These are phyloP conservation scores for Chlorophyllum brunneum DNA, from an alignment of 768 basidiomycete genomes.

Conservation along the genomic window DNA sequence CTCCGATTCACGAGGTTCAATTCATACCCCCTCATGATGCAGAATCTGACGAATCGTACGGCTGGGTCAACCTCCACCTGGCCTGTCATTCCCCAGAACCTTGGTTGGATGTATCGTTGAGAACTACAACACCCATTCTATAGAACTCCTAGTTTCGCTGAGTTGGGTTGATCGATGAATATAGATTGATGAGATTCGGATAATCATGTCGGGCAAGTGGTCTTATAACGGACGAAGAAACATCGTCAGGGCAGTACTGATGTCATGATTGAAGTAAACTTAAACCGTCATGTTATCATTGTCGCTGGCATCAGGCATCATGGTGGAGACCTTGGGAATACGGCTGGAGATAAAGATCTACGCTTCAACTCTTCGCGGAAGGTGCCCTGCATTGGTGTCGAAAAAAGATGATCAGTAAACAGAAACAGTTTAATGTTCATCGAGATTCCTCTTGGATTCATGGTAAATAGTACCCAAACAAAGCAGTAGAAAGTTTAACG, in stretches of 20 bases:
- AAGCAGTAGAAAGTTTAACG: too few species aligned
- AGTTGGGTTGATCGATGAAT: background rate
- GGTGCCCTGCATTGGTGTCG: too few species aligned
- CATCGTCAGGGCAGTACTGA: background rate
- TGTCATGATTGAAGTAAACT: background rate
- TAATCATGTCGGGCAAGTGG: too few species aligned
- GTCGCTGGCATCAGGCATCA: background rate
- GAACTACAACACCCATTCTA: background rate
- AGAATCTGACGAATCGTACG: too few species aligned
- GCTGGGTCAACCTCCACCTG: too few species aligned
- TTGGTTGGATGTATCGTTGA: background rate
- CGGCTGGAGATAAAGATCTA: background rate
- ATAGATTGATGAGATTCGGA: background rate
- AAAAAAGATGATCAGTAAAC: too few species aligned
- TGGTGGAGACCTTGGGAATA: conserved; percentile 5
- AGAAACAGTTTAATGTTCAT: background rate
- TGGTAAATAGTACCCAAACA: too few species aligned
- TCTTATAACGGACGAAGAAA: conserved; percentile 4
- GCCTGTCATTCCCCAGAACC: background rate
- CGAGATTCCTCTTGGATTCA: too few species aligned
- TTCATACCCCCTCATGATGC: too few species aligned
- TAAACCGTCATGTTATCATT: background rate
- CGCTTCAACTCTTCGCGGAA: background rate
- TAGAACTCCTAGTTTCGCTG: background rate
- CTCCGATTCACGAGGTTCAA: too few species aligned